Base-by-base conservation (phyloP, 139 green algal species). In the Diplosphaera chodatii region DNA sequence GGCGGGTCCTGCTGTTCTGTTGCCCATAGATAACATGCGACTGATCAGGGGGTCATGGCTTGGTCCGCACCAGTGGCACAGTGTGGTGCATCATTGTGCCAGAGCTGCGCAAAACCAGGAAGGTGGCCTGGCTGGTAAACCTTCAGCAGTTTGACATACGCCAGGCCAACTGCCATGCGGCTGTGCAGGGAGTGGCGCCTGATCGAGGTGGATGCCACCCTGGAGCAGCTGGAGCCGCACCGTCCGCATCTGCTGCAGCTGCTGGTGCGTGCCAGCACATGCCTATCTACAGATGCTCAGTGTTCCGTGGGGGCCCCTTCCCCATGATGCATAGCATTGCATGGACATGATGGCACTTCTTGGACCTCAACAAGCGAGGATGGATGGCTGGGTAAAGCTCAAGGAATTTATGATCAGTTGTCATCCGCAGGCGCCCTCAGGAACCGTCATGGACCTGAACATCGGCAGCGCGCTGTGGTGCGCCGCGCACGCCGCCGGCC, bases 381-480 rank as follows among this genome's bases (percentile, higher is more conserved):
- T 48, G 8, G 37, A 48, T 48, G 37, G 8, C 37, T 10, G 37
- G 10, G 37, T 10, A 48, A 48, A 20, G 10, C 10, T 48, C 6
- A 6, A 20, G 37, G 37, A 48, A 48, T 48, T 48, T 59, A 18
- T 10, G 10, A 59, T 59, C 48, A 10, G 4, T 21, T 21, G 3
- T 18, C 16, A 4, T 25, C 3, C 48, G 10, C 48, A 59, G 48
- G 48, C 16, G 48, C 48, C 48, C 48, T 59, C 85, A 0, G 80
- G 76, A 41, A 98, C 93, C 0, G 79, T 97, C 4, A 98, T 98
- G 94, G 93, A 98, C 73, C 64, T 96, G 23, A 98, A 98, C 78
- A 98, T 98, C 48, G 93, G 90, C 0, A 86, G 89, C 1, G 91
- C 92, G 4, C 80, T 98, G 18, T 97, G 92, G 91, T 81, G 97